Evolutionary conservation across 2,329 filamentous ascomycete genomes (phyloP), one percentile per base, ranked within the genome.

Genomic region (Pseudogymnoascus sp.): DNA sequence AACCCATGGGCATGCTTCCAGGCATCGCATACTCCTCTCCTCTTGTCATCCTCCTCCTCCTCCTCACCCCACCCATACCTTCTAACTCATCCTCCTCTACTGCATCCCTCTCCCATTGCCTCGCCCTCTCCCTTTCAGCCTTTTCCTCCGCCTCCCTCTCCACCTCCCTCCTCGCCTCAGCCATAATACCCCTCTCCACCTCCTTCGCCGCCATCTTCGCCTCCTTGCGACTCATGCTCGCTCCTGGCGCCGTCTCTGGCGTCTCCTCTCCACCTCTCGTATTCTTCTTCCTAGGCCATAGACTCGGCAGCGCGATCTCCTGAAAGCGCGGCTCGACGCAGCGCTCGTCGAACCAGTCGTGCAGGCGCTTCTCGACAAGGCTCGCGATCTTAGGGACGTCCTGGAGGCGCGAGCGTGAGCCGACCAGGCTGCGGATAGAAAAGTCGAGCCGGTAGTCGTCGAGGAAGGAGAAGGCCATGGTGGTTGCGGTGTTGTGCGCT

Each of bases 401-500:
- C 72, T 95, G 90, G 2, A 96, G 77, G 15, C 90, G 82, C 2
- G 88, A 90, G n/a, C 90, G 84, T 64, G 87, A 90, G 37, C 91
- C 91, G 4, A 96, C 83, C 13, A 95, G 80, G 62, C 89, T 92
- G 66, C 89, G 83, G 29, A 93, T 89, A 3, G 88, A 91, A 67
- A 96, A 88, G 74, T 95, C 91, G 19, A 96, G 81, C 26, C 90
- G 82, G 77, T 96, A 96, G 76, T 95, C 90, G 73, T 93, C 90
- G 35, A 93, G 82, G 72, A 99, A 99, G 63, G 91, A 96, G 75
- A 99, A 97, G 0, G 91, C 91, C 75, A 99, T 88, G 73, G 92
- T 96, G 2, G 95, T 96, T 3, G 89, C 89, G 2, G 86, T 89
- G 23, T 85, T 82, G 68, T 87, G 83, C 11, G 83, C 82, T 0